Conservation (phyloP, 106 monocot genomes). For the Allium fistulosum region DNA sequence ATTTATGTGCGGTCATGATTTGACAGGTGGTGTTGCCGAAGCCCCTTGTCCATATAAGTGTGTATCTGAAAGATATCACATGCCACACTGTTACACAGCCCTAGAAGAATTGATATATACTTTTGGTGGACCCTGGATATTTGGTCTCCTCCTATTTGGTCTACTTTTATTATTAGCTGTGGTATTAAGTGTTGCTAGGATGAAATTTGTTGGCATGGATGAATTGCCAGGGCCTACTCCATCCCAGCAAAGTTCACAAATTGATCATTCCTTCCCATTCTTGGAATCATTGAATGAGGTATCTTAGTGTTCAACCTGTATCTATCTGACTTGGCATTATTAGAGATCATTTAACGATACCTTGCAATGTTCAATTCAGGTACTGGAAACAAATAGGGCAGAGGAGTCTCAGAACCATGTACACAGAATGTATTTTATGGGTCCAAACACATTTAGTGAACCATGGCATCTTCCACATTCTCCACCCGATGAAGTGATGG, state of each 20-base stretch:
- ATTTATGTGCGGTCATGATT: neutral
- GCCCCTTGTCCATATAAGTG: slow-evolving; percentile 91
- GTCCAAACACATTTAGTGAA: slow-evolving; percentile 95
- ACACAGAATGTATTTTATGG: slow-evolving; percentile 95
- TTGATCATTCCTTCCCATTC: slow-evolving; percentile 96
- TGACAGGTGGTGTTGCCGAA: slow-evolving; percentile 78
- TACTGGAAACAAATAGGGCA: slow-evolving; percentile 90
- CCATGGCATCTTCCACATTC: slow-evolving; percentile 98
- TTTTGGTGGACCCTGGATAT: slow-evolving; percentile 98
- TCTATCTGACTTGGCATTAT: neutral
- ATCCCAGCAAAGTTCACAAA: slow-evolving; percentile 88
- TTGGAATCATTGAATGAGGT: slow-evolving; percentile 98
- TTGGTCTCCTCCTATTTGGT: slow-evolving; percentile 82
- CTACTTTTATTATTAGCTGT: slow-evolving; percentile 79
- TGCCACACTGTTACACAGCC: slow-evolving; percentile 98
- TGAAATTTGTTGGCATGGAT: slow-evolving; percentile 97
- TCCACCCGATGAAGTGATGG: slow-evolving; percentile 80
- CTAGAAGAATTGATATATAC: slow-evolving; percentile 95
- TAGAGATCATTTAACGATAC: neutral
- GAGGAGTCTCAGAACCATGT: slow-evolving; percentile 95
- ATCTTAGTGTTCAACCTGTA: neutral
- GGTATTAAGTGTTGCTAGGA: slow-evolving; percentile 93
- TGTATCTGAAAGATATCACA: slow-evolving; percentile 85
- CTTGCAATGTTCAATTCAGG: slow-evolving; percentile 27
- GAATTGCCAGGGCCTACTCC: slow-evolving; percentile 91